Conservation (phyloP, 306 rosid species). For the Oemleria cerasiformis region DNA sequence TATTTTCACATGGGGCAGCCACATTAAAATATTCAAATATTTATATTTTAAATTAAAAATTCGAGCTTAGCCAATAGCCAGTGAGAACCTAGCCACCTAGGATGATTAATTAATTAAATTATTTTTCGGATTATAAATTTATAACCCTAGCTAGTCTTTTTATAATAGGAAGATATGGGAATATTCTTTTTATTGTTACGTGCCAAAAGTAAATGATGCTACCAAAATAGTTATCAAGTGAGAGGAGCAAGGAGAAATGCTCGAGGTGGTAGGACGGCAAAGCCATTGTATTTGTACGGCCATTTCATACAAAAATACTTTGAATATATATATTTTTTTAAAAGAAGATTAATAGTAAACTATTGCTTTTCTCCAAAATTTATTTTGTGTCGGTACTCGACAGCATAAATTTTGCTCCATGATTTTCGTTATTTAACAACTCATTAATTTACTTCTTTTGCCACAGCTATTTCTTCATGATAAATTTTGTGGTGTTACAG, state of each 20-base stretch:
- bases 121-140: not conserved
- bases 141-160: not conserved
- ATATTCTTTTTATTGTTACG: slow-evolving; percentile 1
- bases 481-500: no score
- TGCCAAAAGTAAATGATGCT: slow-evolving; percentile 4
- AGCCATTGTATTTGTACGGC: no score
- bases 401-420: not conserved
- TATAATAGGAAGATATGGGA: slow-evolving; percentile 3
- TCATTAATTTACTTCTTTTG: no score
- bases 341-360: no score
- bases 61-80: no score
- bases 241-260: no score
- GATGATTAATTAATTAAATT: not conserved
- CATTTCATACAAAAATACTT: no score
- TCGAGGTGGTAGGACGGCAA: no score
- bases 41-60: not conserved
- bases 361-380: not conserved
- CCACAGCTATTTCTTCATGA: no score
- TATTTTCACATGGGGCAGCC: slow-evolving; percentile 36
- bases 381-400: not conserved
- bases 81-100: not conserved
- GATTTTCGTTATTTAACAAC: no score
- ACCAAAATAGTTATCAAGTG: no score
- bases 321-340: no score
- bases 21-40: not conserved